phyloP scores from a whole-genome alignment of 2,329 filamentous ascomycete species.

The Pseudogymnoascus sp. region DNA sequence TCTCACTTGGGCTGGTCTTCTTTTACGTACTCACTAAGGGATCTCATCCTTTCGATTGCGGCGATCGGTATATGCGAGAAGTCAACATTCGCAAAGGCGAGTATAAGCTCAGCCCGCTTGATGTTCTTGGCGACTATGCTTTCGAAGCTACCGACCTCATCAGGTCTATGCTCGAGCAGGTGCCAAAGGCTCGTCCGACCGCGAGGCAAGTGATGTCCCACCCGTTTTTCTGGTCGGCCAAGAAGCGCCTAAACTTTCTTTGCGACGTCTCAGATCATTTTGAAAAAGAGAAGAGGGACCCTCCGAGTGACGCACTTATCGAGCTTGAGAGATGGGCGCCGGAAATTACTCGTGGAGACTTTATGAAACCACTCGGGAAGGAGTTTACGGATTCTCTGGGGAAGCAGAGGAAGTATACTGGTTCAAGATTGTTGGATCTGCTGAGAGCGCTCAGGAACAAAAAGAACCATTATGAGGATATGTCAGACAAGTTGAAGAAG shows the following conservation, averaged over 20 bases:
- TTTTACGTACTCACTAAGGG: slow-evolving; percentile 97
- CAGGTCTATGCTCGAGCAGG: slow-evolving; percentile 62
- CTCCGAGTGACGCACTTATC: slow-evolving; percentile 61
- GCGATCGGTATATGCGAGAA: slow-evolving; percentile 90
- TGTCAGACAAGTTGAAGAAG: slow-evolving; percentile 71
- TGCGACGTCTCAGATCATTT: slow-evolving; percentile 96
- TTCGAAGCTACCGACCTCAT: slow-evolving; percentile 86
- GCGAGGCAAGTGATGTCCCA: slow-evolving; percentile 80
- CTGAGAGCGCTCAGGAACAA: slow-evolving; percentile 89
- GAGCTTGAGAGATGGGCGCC: slow-evolving; percentile 51
- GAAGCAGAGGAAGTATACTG: slow-evolving; percentile 93
- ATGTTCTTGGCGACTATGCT: slow-evolving; percentile 73
- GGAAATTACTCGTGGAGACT: slow-evolving; percentile 61
- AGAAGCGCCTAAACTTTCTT: slow-evolving; percentile 86
- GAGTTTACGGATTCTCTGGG: slow-evolving; percentile 85
- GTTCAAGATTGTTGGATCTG: slow-evolving; percentile 74
- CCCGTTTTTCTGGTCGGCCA: slow-evolving; percentile 92
- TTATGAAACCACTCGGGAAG: slow-evolving; percentile 67
- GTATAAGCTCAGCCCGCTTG: slow-evolving; percentile 64
- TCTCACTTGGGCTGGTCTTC: slow-evolving; percentile 95
- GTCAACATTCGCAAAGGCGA: slow-evolving; percentile 93
- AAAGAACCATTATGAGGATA: slow-evolving; percentile 95
- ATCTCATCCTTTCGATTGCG: slow-evolving; percentile 87
- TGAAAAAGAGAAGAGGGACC: slow-evolving; percentile 83
- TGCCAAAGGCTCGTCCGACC: slow-evolving; percentile 57